Conservation (phyloP, 495 filamentous ascomycete genomes). For the Pyrenopolyporus hunteri region DNA sequence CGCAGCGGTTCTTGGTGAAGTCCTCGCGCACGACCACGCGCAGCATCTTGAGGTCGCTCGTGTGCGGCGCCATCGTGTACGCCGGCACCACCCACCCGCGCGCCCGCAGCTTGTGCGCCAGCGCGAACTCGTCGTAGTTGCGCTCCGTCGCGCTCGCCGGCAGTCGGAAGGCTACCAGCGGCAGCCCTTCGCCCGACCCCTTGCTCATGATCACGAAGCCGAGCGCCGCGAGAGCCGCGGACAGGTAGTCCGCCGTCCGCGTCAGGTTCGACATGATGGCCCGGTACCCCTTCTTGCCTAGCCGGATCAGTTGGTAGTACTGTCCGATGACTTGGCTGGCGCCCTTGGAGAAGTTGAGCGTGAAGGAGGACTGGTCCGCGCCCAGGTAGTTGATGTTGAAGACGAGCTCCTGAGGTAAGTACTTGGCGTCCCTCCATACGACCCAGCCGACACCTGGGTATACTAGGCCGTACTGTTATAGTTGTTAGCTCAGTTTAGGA, state of each 20-base stretch:
- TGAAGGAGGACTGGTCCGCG: slow-evolving; percentile 93
- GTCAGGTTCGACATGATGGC: slow-evolving; percentile 88
- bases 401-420: slow-evolving; percentile 84
- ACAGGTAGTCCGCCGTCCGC: slow-evolving; percentile 80
- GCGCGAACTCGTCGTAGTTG: slow-evolving; percentile 80
- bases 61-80: slow-evolving; percentile 92
- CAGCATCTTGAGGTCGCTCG: slow-evolving; percentile 79
- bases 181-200: slow-evolving; percentile 73
- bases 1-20: slow-evolving; percentile 77
- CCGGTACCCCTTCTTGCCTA: slow-evolving; percentile 86
- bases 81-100: slow-evolving; percentile 91
- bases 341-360: slow-evolving; percentile 95
- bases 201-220: slow-evolving; percentile 88
- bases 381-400: slow-evolving; percentile 99
- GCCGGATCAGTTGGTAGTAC: slow-evolving; percentile 93
- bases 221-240: slow-evolving; percentile 67
- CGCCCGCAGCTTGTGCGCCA: slow-evolving; percentile 81
- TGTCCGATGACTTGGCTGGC: slow-evolving; percentile 92
- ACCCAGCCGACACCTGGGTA: slow-evolving; percentile 95
- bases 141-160: slow-evolving; percentile 52
- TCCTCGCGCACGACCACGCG: slow-evolving; percentile 89
- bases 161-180: slow-evolving; percentile 85
- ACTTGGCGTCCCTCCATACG: slow-evolving; percentile 83
- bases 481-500: slow-evolving; percentile 6
- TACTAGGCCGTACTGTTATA: slow-evolving; percentile 60